Evolutionary conservation across 352 stramenopile genomes (phyloP).

Genomic region (Blastocystis sp.): DNA sequence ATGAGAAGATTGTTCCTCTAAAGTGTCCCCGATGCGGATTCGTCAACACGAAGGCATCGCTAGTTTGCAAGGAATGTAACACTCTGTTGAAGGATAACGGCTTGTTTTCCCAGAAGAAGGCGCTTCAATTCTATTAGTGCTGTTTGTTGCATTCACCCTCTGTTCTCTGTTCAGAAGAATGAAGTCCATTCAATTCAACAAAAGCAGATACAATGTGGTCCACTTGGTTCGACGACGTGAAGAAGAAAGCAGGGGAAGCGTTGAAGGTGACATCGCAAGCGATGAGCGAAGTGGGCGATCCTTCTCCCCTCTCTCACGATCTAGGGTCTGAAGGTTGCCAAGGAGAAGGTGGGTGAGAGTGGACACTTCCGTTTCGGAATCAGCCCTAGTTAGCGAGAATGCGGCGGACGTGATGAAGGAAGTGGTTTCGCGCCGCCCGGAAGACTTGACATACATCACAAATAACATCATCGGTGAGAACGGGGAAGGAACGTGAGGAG

Average conservation of each 20-base stretch:
- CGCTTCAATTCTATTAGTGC: constrained; percentile 4
- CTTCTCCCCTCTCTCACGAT: background rate
- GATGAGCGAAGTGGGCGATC: constrained; percentile 7
- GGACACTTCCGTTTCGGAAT: background rate
- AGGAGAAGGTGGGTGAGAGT: constrained; percentile 63
- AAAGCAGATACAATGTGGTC: constrained; percentile 53
- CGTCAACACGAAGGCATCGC: constrained; percentile 44
- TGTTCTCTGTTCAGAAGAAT: background rate
- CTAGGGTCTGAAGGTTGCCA: constrained; percentile 60
- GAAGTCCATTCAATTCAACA: background rate
- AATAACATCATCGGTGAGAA: constrained; percentile 55
- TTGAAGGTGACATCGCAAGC: constrained; percentile 19
- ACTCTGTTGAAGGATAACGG: constrained; percentile 15
- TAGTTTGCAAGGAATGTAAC: constrained; percentile 60
- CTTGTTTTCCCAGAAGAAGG: constrained; percentile 18
- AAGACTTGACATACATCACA: constrained; percentile 68
- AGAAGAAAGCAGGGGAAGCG: constrained; percentile 55
- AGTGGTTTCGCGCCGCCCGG: constrained; percentile 36
- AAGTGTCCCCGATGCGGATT: constrained; percentile 33
- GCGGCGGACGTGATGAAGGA: constrained; percentile 67
- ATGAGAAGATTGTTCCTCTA: constrained; percentile 6
- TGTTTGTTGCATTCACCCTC: background rate
- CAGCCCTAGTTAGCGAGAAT: constrained; percentile 49
- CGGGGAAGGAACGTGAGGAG: background rate
- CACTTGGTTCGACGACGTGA: constrained; percentile 51